A percentile compares a stretch with the other conserved stretches of the same genome.
These are phyloP conservation scores for Talaromyces sp. DNA, from an alignment of 2,329 filamentous ascomycete species.

Conservation along the genomic window DNA sequence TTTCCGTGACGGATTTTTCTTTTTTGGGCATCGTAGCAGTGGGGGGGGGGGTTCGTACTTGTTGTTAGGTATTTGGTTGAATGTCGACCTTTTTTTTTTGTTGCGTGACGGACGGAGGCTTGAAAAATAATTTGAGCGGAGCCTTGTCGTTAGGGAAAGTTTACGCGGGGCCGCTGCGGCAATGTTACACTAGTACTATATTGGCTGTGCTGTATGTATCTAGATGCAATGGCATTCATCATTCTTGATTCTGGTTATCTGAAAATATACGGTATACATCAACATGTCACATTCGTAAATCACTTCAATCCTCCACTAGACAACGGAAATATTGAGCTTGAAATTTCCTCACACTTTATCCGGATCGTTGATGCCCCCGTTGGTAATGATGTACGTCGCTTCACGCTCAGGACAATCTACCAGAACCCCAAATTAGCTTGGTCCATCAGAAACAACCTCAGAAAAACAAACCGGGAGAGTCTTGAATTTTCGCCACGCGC, in stretches of 20 bases:
- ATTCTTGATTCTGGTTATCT: background rate
- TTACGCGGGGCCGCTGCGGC: background rate
- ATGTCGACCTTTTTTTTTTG: background rate
- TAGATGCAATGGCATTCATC: background rate
- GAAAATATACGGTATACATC: background rate
- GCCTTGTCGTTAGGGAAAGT: background rate
- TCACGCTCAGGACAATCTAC: constrained; percentile 63
- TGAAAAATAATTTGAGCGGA: background rate
- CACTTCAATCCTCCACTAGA: background rate
- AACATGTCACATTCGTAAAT: background rate
- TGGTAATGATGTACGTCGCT: constrained; percentile 66
- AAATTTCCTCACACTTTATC: constrained; percentile 49
- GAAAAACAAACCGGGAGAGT: constrained; percentile 54
- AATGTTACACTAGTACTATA: background rate
- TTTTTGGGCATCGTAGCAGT: constrained; percentile 30
- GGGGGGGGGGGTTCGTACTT: background rate
- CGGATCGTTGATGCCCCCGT: constrained; percentile 62
- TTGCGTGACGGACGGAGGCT: background rate
- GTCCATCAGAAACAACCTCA: background rate
- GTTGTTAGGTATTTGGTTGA: background rate
- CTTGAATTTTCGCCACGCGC: constrained; percentile 63
- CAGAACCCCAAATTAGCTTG: constrained; percentile 8
- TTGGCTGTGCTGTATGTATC: too few species aligned
- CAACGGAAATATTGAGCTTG: background rate
- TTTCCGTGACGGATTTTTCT: constrained; percentile 19